Evolutionary conservation across 441 rosid genomes (phyloP).

Genomic region (Populus hybrid): DNA sequence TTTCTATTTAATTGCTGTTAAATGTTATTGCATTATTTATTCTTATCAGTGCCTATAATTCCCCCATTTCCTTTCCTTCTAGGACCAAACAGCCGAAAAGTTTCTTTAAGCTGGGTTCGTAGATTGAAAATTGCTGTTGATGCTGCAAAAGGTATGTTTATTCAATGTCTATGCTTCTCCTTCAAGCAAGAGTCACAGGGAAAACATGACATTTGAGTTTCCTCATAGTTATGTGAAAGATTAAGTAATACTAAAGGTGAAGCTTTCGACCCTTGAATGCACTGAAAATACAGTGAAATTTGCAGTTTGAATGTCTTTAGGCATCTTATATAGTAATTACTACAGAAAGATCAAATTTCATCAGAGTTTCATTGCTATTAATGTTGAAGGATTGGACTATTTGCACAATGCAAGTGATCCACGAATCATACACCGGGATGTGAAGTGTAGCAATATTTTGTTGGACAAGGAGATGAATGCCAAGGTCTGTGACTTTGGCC

Average conservation of each 20-base stretch:
- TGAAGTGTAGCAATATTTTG: constrained; percentile 83
- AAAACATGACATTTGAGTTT: neutral
- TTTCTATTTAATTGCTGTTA: neutral
- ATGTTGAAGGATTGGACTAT: constrained; percentile 72
- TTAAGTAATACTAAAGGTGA: no score
- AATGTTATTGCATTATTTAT: neutral
- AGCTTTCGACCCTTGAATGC: no score
- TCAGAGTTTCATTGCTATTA: constrained; percentile 4
- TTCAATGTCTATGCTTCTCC: neutral
- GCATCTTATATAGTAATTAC: neutral
- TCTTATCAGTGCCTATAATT: neutral
- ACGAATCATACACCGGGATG: constrained; percentile 82
- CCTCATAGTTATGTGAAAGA: no score
- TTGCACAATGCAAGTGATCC: constrained; percentile 90
- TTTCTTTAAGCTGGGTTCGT: constrained; percentile 80
- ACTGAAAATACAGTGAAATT: neutral
- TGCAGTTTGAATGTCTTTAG: neutral
- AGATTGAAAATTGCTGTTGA: constrained; percentile 85
- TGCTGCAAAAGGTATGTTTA: constrained; percentile 77
- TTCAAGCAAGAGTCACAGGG: neutral
- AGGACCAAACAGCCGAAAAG: constrained; percentile 58
- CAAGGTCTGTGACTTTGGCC: constrained; percentile 87
- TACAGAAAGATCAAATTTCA: neutral
- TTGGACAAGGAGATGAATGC: constrained; percentile 86
- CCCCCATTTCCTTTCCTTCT: constrained; percentile 9